These are phyloP conservation scores for Ambrosia artemisiifolia DNA, from an alignment of 129 eudicot genomes.

Conservation along the genomic window DNA sequence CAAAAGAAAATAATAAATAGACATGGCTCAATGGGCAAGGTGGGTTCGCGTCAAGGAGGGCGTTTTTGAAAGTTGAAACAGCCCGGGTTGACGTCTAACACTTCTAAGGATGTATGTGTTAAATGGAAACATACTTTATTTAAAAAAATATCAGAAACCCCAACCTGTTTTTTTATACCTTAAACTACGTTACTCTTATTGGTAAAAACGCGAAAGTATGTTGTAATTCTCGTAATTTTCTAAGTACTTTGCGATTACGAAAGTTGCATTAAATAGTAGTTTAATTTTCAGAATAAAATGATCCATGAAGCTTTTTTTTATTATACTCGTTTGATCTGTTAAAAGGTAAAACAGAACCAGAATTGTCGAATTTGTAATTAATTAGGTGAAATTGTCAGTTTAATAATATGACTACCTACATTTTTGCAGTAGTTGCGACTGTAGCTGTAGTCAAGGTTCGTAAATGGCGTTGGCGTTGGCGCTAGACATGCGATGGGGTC, in stretches of 20 bases:
- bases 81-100: neutral
- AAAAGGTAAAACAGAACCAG: neutral
- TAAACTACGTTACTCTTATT: neutral
- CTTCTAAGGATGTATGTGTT: neutral
- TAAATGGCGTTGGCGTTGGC: no score
- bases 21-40: neutral
- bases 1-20: neutral
- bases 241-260: neutral
- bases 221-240: neutral
- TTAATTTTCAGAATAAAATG: neutral
- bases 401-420: neutral
- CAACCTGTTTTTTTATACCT: neutral
- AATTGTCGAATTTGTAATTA: neutral
- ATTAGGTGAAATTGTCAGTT: no score
- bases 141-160: neutral
- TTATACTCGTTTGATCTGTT: neutral
- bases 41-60: neutral
- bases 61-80: neutral
- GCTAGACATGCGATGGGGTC: constrained; percentile 66
- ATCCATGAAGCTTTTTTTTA: neutral
- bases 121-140: neutral
- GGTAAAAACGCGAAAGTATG: neutral
- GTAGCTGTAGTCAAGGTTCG: constrained; percentile 59
- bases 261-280: neutral
- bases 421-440: constrained; percentile 79